Percentiles rank a stretch among this genome's conserved stretches.
Conservation (phyloP, 176 grass and related monocot species). For the Oryza glumipatula region DNA sequence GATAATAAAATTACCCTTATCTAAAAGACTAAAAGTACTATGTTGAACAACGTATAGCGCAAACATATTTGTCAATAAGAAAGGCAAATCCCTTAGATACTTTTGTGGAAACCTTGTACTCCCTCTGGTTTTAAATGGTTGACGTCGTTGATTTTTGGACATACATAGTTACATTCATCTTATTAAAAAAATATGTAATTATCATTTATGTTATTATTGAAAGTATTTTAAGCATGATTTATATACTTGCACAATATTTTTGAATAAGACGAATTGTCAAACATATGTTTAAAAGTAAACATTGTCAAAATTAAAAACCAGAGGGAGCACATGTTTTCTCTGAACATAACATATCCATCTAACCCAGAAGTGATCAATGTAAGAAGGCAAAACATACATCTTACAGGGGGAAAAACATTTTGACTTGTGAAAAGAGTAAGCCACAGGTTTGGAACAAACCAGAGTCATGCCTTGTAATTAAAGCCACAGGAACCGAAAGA, state of each 20-base stretch:
- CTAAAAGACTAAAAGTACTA: too few species aligned
- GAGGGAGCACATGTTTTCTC: neutral
- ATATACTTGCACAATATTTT: too few species aligned
- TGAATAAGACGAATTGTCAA: too few species aligned
- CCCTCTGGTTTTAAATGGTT: too few species aligned
- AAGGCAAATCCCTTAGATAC: neutral
- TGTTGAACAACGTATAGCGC: neutral
- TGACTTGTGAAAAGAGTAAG: conserved; percentile 25
- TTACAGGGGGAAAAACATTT: neutral
- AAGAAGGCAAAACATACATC: neutral
- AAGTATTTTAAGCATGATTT: too few species aligned
- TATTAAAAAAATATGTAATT: too few species aligned
- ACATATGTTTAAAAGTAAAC: too few species aligned
- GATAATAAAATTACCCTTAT: neutral
- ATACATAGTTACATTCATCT: too few species aligned
- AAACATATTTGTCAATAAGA: neutral
- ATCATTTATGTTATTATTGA: too few species aligned
- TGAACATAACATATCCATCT: neutral
- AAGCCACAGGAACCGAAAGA: conserved; percentile 40
- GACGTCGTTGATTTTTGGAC: too few species aligned
- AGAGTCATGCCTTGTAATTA: conserved; percentile 40
- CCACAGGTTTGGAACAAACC: conserved; percentile 1
- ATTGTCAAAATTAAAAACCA: too few species aligned
- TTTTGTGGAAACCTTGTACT: neutral
- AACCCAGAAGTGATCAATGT: neutral